phyloP scores from a whole-genome alignment of 306 rosid species.

The Urtica urens region DNA sequence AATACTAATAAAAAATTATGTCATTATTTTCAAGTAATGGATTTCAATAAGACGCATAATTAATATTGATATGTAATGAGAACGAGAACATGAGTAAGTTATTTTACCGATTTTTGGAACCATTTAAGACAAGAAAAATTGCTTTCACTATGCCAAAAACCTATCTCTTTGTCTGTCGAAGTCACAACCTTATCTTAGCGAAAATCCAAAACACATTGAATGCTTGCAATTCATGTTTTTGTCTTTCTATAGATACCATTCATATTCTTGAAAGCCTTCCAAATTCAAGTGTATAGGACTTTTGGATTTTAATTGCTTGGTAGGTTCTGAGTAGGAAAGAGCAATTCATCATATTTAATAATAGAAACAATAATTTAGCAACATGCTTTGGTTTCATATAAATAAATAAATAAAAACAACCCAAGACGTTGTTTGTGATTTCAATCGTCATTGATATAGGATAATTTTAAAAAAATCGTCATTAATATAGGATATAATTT shows the following conservation, averaged over 20 bases:
- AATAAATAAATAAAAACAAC: not conserved
- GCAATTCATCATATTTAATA: not conserved
- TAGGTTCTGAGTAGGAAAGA: not conserved
- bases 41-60: no score
- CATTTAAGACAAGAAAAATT: constrained; percentile 9
- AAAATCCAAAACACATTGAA: not conserved
- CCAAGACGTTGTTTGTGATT: no score
- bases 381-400: not conserved
- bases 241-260: constrained; percentile 2
- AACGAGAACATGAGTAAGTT: no score
- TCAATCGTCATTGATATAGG: no score
- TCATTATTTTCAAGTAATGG: no score
- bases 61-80: no score
- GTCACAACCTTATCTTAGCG: constrained; percentile 8
- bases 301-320: constrained; percentile 3
- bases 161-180: not conserved
- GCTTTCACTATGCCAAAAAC: constrained; percentile 8
- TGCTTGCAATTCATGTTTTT: not conserved
- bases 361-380: not conserved
- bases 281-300: not conserved
- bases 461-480: no score
- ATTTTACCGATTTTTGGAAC: not conserved
- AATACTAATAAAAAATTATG: no score
- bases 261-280: not conserved
- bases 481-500: no score